Evolutionary conservation across 441 rosid genomes (phyloP).

Genomic region (Melastoma candidum): DNA sequence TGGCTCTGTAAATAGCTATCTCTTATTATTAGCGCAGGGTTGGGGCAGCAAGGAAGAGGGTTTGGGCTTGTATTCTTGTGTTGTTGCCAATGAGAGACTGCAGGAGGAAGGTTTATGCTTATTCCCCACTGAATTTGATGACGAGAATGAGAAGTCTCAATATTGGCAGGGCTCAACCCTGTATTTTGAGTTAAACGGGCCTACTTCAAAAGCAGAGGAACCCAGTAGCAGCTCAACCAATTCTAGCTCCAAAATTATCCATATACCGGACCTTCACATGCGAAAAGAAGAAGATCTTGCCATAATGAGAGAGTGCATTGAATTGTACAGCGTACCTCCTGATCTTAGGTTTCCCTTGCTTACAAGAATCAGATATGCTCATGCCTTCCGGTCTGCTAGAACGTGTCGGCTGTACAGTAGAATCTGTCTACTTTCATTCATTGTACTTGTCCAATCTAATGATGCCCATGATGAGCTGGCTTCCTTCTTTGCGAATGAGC

Average conservation of each 20-base stretch:
- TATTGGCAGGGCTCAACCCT: slow-evolving; percentile 82
- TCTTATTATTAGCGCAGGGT: slow-evolving; percentile 89
- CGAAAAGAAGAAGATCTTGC: slow-evolving; percentile 79
- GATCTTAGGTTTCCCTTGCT: slow-evolving; percentile 82
- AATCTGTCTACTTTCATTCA: slow-evolving; percentile 92
- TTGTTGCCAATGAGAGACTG: slow-evolving; percentile 80
- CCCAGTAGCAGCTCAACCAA: slow-evolving; percentile 25
- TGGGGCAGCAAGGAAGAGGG: slow-evolving; percentile 99
- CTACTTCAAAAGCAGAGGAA: slow-evolving; percentile 30
- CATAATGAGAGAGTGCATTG: slow-evolving; percentile 79
- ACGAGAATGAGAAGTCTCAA: slow-evolving; percentile 50
- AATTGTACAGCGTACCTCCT: slow-evolving; percentile 62
- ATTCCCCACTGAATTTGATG: slow-evolving; percentile 71
- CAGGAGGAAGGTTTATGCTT: slow-evolving; percentile 80
- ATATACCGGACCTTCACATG: slow-evolving; percentile 77
- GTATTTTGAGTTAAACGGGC: slow-evolving; percentile 84
- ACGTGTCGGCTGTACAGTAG: slow-evolving; percentile 84
- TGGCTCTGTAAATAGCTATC: slow-evolving; percentile 73
- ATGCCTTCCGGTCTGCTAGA: slow-evolving; percentile 83
- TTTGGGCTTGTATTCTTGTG: slow-evolving; percentile 89
- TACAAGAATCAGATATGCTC: slow-evolving; percentile 91
- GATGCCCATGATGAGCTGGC: slow-evolving; percentile 90
- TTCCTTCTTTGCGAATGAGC: slow-evolving; percentile 95
- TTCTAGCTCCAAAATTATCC: slow-evolving; percentile 49
- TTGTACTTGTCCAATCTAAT: slow-evolving; percentile 92